Conservation (phyloP, 2,329 filamentous ascomycete species). For the Cercospora zeina region DNA sequence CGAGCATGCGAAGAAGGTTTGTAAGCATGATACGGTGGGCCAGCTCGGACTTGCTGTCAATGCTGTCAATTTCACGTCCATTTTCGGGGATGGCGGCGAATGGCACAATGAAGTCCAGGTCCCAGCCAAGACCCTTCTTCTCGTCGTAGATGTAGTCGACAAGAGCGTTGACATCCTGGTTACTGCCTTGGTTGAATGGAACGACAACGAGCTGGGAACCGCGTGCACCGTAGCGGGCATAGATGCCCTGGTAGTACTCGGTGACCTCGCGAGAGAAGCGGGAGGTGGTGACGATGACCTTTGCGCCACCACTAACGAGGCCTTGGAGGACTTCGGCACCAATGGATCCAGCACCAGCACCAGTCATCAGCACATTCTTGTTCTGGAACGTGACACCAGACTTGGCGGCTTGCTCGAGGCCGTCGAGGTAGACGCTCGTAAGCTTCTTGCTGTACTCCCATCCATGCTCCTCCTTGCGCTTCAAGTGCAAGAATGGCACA, state of each 20-base stretch:
- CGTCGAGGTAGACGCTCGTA: conserved; percentile 88
- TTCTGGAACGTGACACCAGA: conserved; percentile 86
- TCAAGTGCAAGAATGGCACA: conserved; percentile 94
- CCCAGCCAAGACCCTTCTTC: conserved; percentile 97
- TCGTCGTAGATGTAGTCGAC: conserved; percentile 95
- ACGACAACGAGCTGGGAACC: conserved; percentile 97
- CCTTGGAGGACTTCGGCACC: conserved; percentile 96
- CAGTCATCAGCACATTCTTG: conserved; percentile 97
- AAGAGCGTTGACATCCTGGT: conserved; percentile 93
- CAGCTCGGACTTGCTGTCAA: conserved; percentile 96
- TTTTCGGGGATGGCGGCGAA: conserved; percentile 98
- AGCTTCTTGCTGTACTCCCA: conserved; percentile 99
- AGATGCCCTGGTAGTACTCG: conserved; percentile 99
- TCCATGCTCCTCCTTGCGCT: conserved; percentile 87
- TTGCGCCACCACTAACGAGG: conserved; percentile 92
- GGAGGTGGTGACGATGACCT: conserved; percentile 94
- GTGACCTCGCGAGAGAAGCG: conserved; percentile 96
- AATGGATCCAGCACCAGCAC: conserved; percentile 95
- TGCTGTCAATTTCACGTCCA: conserved; percentile 91
- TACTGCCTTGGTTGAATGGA: conserved; percentile 98
- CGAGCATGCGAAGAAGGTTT: conserved; percentile 88
- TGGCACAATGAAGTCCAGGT: conserved; percentile 91
- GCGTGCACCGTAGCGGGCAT: conserved; percentile 86
- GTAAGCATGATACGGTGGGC: conserved; percentile 99
- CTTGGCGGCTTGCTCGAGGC: conserved; percentile 83